These are phyloP conservation scores for Dictyostelium discoideum DNA, from an alignment of 78 protist genomes.

Conservation along the genomic window dicty_2.7 NC_007089.4:505501-506000, in stretches of 20 bases:
- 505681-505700: background rate
- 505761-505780: background rate
- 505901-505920: background rate
- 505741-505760: background rate
- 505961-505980: background rate
- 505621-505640: background rate
- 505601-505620: too few species aligned
- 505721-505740: background rate
- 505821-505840: background rate
- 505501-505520: slow-evolving; percentile 44
- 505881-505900: background rate
- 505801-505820: background rate
- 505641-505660: background rate
- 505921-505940: background rate
- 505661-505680: background rate
- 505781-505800: background rate
- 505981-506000: background rate
- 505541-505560: slow-evolving; percentile 8
- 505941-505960: background rate
- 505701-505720: background rate
- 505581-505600: too few species aligned
- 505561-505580: background rate
- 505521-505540: slow-evolving; percentile 66
- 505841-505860: too few species aligned
- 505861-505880: too few species aligned